A percentile compares a stretch with the other conserved stretches of the same genome.
Conservation (phyloP, 495 filamentous ascomycete species). For the Beverwykella pulmonaria region DNA sequence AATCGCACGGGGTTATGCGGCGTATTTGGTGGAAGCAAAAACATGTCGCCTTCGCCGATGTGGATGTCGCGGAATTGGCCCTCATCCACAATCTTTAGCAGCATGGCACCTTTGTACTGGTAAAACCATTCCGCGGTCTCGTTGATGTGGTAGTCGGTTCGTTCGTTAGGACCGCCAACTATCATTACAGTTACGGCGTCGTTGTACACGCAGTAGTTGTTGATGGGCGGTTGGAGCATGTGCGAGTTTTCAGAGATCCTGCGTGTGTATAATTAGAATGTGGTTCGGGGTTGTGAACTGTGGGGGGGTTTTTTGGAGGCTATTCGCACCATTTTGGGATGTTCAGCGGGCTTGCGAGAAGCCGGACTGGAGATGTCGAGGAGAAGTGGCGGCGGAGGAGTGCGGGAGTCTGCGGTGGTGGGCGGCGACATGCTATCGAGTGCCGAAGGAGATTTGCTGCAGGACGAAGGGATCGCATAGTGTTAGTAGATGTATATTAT, state of each 20-base stretch:
- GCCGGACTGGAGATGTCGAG: slow-evolving; percentile 1
- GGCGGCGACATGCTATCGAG: background rate
- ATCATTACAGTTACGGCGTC: slow-evolving; percentile 82
- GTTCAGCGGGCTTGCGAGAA: slow-evolving; percentile 64
- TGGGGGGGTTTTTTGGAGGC: background rate
- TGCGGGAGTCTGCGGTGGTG: background rate
- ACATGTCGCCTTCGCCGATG: slow-evolving; percentile 92
- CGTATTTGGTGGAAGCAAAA: slow-evolving; percentile 83
- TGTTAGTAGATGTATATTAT: background rate
- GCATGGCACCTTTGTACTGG: slow-evolving; percentile 89
- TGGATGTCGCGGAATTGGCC: slow-evolving; percentile 75
- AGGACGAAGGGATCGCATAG: slow-evolving; percentile 19
- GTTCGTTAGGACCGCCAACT: slow-evolving; percentile 92
- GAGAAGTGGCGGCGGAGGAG: slow-evolving; percentile 22
- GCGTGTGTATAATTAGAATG: too few species aligned
- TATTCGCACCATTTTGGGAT: slow-evolving; percentile 78
- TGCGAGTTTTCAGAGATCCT: slow-evolving; percentile 94
- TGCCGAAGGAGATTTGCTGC: background rate
- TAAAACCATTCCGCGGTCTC: slow-evolving; percentile 96
- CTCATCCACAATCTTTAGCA: slow-evolving; percentile 82
- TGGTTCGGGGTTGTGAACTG: slow-evolving; percentile 17
- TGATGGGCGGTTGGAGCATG: slow-evolving; percentile 90
- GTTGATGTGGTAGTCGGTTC: slow-evolving; percentile 99
- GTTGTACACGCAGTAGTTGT: slow-evolving; percentile 96
- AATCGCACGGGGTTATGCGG: slow-evolving; percentile 82